These are phyloP conservation scores for Eimeria zaria DNA, from an alignment of 169 alveolate genomes.

Conservation along the genomic window DNA sequence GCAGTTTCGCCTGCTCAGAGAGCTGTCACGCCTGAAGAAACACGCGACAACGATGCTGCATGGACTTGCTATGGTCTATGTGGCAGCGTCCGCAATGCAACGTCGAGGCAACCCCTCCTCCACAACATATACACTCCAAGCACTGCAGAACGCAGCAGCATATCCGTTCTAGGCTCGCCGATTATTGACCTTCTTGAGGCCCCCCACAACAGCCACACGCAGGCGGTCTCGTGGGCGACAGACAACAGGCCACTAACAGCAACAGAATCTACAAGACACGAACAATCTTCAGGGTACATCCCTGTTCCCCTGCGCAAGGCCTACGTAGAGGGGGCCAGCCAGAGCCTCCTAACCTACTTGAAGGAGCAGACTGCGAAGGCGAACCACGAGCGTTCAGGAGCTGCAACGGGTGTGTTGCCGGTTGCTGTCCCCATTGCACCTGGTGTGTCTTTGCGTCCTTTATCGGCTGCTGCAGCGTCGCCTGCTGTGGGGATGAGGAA, in stretches of 20 bases:
- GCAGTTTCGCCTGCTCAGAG: background rate
- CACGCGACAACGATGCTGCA: background rate
- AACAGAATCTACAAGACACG: background rate
- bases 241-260: background rate
- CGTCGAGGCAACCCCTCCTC: background rate
- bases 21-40: background rate
- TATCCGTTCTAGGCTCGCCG: background rate
- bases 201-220: background rate
- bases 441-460: background rate
- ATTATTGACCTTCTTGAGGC: background rate
- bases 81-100: no score
- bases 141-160: conserved; percentile 20
- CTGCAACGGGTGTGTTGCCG: background rate
- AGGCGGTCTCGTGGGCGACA: background rate
- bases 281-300: background rate
- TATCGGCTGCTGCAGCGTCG: conserved; percentile 7
- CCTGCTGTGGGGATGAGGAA: background rate
- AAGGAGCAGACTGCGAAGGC: background rate
- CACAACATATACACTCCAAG: background rate
- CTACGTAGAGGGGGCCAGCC: background rate
- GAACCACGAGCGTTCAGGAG: background rate
- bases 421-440: background rate
- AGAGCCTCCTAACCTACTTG: background rate
- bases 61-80: background rate
- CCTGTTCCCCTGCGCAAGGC: background rate